phyloP scores from a whole-genome alignment of 345 rosid species.

The Diplotaxis tenuifolia region DNA sequence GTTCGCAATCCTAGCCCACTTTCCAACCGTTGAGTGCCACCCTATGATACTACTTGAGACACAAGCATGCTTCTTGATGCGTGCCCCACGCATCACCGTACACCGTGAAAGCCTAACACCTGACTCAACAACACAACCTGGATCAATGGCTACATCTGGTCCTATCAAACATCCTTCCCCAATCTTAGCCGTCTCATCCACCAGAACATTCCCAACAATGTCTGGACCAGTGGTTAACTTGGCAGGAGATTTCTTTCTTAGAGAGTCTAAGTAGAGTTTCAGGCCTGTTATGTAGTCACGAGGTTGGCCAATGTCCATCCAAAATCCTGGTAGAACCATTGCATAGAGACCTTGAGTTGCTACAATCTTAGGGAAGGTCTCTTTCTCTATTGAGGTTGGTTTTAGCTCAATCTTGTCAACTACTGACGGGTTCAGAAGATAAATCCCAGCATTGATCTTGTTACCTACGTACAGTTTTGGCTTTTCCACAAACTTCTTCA shows the following conservation, averaged over 20 bases:
- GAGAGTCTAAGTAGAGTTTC: constrained; percentile 92
- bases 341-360: constrained; percentile 71
- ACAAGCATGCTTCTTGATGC: too few relatives aligned
- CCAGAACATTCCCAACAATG: constrained; percentile 80
- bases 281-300: constrained; percentile 90
- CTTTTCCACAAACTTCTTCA: constrained; percentile 90
- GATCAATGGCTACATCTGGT: constrained; percentile 94
- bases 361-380: constrained; percentile 95
- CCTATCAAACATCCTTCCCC: constrained; percentile 98
- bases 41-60: too few relatives aligned
- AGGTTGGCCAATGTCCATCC: constrained; percentile 99
- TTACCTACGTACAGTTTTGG: constrained; percentile 91
- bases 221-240: constrained; percentile 61
- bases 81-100: constrained; percentile 94
- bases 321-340: constrained; percentile 95
- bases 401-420: constrained; percentile 87
- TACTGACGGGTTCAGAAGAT: constrained; percentile 85
- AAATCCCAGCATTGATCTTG: constrained; percentile 97
- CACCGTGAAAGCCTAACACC: constrained; percentile 96
- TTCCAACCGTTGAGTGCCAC: too few relatives aligned
- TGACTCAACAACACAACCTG: constrained; percentile 85
- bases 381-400: constrained; percentile 96
- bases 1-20: too few relatives aligned
- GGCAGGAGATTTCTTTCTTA: constrained; percentile 64
- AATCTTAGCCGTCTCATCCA: constrained; percentile 81